Evolutionary conservation across 2,329 filamentous ascomycete species (phyloP), one percentile per base, ranked within the genome.

Genomic region (Ploettnerulaceae sp.): DNA sequence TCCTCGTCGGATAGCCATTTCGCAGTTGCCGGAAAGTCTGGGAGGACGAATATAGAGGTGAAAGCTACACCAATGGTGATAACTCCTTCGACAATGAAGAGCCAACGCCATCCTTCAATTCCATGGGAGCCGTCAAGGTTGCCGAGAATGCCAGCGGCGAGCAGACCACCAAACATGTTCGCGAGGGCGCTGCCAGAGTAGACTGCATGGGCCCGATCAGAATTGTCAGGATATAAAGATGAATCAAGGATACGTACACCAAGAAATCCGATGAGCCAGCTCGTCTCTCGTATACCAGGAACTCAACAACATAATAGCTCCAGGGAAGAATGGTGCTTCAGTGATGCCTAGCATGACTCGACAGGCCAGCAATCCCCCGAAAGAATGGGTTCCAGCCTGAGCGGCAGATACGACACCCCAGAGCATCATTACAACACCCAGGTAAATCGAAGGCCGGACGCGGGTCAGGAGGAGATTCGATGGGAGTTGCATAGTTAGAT

Each of bases 1-100:
- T 78, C 74, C 32, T 76, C 71, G 3, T 71, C 58, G 0, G 65
- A 66, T 0, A 79, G 57, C 75, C 76, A 79, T 18, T 63, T 65
- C 0, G 75, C 76, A 0, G 71, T 76, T 33, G 69, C 64, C 1
- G 76, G 76, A 12, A 76, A 77, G 53, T 80, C 70, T 0, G 76
- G 77, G 0, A 80, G 62, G 21, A 66, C 54, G 25, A 71, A 49
- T 3, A 66, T 60, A 15, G 49, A 32, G 22, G 32, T 28, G 14
- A 56, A 9, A 2, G 48, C 48, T 17, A 54, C 26, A 0, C 67
- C 66, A 14, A 74, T 63, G 1, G 74, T 77, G 0, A 69, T 69
- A 9, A 57, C 49, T 1, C 68, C 67, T 40, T 70, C 66, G 9
- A 71, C 61, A 25, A 74, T 71, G 47, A 77, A 77, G 0, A 76